These are phyloP conservation scores for Mycosphaerella sp. DNA, from an alignment of 2,329 filamentous ascomycete species.

Conservation along the genomic window DNA sequence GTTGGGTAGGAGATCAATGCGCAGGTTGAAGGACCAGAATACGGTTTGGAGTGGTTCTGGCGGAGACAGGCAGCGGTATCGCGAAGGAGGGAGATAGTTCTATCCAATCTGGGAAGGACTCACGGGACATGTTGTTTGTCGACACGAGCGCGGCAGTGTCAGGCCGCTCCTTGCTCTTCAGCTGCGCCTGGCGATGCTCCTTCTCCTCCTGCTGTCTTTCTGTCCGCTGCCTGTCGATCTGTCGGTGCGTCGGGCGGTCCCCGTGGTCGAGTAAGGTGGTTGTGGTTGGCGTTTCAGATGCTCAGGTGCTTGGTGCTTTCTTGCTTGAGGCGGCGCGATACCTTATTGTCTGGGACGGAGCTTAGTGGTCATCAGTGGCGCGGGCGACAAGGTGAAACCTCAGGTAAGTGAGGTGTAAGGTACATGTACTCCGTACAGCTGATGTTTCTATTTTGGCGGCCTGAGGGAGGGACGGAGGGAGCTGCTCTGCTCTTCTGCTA, in stretches of 20 bases:
- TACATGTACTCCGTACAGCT: not conserved
- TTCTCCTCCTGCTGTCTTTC: not conserved
- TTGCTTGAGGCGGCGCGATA: too few species aligned
- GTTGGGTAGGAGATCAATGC: conserved; percentile 10
- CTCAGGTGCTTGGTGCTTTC: too few species aligned
- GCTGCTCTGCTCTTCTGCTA: too few species aligned
- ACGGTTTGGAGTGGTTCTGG: conserved; percentile 5
- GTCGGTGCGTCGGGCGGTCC: too few species aligned
- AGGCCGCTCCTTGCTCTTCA: conserved; percentile 1
- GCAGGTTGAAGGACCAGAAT: conserved; percentile 4
- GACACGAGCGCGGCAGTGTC: conserved; percentile 4
- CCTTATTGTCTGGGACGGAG: too few species aligned
- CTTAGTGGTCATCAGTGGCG: too few species aligned
- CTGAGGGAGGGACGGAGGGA: not conserved
- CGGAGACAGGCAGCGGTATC: conserved; percentile 1
- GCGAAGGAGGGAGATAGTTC: not conserved
- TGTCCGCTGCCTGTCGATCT: not conserved
- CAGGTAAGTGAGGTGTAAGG: too few species aligned
- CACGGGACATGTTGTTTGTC: conserved; percentile 14
- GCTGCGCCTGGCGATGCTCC: not conserved
- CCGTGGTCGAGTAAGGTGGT: too few species aligned
- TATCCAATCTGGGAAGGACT: conserved; percentile 5
- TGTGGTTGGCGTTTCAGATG: not conserved
- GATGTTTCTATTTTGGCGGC: conserved; percentile 6
- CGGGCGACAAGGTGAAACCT: too few species aligned